Conservation (phyloP, 768 basidiomycete species). For the Hemileccinum impolitum region DNA sequence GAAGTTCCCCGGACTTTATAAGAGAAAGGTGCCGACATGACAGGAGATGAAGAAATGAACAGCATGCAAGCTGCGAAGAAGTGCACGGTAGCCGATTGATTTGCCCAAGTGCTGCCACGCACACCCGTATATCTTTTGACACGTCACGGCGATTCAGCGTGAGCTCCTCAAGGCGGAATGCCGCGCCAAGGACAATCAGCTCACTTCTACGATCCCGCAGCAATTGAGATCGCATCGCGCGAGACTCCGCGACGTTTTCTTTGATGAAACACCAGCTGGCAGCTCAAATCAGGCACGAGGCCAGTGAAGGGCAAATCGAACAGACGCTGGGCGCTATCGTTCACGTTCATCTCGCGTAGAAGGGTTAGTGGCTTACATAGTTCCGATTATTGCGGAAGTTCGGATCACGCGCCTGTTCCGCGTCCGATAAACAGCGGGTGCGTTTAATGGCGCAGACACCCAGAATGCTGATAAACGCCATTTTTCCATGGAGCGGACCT, state of each 20-base stretch:
- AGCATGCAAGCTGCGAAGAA: constrained; percentile 13
- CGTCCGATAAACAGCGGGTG: constrained; percentile 13
- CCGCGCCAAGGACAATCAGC: constrained; percentile 15
- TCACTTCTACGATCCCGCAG: constrained; percentile 9
- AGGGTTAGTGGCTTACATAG: constrained; percentile 19
- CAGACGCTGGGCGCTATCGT: background rate
- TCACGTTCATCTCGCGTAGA: background rate
- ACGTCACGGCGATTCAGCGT: background rate
- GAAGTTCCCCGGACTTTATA: background rate
- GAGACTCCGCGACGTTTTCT: constrained; percentile 2
- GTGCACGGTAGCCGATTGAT: constrained; percentile 19
- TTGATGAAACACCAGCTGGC: constrained; percentile 12
- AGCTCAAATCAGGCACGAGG: constrained; percentile 4
- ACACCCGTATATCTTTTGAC: too few species aligned
- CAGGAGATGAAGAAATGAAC: constrained; percentile 28
- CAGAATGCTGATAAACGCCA: constrained; percentile 31
- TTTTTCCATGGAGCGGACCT: constrained; percentile 17
- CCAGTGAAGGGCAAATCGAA: background rate
- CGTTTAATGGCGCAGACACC: constrained; percentile 15
- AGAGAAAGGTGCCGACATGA: constrained; percentile 30
- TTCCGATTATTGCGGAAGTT: constrained; percentile 25
- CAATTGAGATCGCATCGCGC: constrained; percentile 1
- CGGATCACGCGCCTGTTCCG: constrained; percentile 25
- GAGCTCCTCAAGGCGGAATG: constrained; percentile 17
- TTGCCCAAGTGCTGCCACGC: constrained; percentile 2